These are phyloP conservation scores for Ceratobasidium sp. DNA, from an alignment of 1,284 basidiomycete species.

Conservation along the genomic window DNA sequence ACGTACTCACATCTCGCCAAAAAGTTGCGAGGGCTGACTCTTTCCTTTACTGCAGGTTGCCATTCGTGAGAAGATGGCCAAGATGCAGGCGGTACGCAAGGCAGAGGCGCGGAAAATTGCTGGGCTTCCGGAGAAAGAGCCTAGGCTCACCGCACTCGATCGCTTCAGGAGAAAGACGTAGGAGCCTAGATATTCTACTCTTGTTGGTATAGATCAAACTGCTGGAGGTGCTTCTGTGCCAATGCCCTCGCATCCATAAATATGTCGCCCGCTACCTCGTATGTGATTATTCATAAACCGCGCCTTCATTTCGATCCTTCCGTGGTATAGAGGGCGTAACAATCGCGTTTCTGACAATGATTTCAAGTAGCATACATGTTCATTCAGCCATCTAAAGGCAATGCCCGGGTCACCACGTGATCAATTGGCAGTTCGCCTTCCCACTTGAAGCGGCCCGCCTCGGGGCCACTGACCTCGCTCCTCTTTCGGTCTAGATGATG, in stretches of 20 bases:
- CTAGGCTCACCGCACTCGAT: slow-evolving; percentile 69
- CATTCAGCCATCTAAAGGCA: neutral
- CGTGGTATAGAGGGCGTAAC: too few species aligned
- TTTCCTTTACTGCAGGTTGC: slow-evolving; percentile 65
- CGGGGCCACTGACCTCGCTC: too few species aligned
- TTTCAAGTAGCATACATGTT: neutral
- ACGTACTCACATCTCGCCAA: slow-evolving; percentile 53
- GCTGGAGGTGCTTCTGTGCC: neutral
- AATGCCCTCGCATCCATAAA: neutral
- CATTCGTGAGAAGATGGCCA: slow-evolving; percentile 75
- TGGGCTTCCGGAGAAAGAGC: slow-evolving; percentile 57
- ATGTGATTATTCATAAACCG: neutral
- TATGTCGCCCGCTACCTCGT: neutral
- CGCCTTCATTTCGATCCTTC: too few species aligned
- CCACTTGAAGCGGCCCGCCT: too few species aligned
- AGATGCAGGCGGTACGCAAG: slow-evolving; percentile 53
- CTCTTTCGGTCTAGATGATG: too few species aligned
- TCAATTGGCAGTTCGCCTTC: neutral
- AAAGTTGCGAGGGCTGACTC: neutral
- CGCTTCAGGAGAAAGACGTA: slow-evolving; percentile 62
- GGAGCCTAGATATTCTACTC: neutral
- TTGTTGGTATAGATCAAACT: neutral
- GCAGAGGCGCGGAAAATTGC: slow-evolving; percentile 60
- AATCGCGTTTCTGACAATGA: too few species aligned
- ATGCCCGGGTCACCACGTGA: neutral